A percentile compares a stretch with the other conserved stretches of the same genome.
These are phyloP conservation scores for Bipolaris sorokiniana DNA, from an alignment of 2,329 filamentous ascomycete genomes.

Conservation along the genomic window DNA sequence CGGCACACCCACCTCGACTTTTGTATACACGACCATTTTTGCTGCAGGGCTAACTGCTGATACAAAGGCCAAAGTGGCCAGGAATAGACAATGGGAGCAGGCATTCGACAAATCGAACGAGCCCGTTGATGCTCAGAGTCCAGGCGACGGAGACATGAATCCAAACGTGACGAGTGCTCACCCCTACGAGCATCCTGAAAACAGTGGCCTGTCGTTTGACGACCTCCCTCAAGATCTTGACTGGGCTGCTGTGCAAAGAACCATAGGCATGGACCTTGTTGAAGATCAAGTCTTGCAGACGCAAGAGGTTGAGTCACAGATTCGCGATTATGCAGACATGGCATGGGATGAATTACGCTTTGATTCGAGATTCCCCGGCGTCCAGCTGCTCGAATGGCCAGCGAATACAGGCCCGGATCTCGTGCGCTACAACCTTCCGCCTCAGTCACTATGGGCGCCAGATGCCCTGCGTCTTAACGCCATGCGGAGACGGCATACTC, in stretches of 20 bases:
- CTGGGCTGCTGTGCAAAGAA: conserved; percentile 27
- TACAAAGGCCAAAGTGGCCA: conserved; percentile 60
- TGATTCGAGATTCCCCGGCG: conserved; percentile 38
- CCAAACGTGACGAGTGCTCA: neutral
- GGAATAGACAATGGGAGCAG: conserved; percentile 65
- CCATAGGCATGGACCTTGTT: conserved; percentile 35
- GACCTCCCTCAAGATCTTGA: conserved; percentile 27
- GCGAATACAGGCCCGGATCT: conserved; percentile 49
- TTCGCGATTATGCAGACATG: conserved; percentile 21
- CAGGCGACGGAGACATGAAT: neutral
- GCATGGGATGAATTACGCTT: conserved; percentile 38
- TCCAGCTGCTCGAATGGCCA: conserved; percentile 43
- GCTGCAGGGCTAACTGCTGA: conserved; percentile 70
- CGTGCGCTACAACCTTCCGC: conserved; percentile 46
- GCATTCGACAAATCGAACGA: conserved; percentile 56
- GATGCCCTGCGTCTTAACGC: conserved; percentile 40
- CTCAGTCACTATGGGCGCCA: conserved; percentile 55
- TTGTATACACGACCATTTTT: conserved; percentile 71
- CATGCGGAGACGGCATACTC: conserved; percentile 41
- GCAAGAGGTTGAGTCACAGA: conserved; percentile 21
- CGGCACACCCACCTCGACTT: conserved; percentile 64
- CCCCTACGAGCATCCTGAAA: neutral
- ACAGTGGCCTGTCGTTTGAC: conserved; percentile 15
- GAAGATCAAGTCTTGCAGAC: conserved; percentile 26
- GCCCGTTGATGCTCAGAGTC: neutral